Percentiles rank a stretch among this genome's conserved stretches.
phyloP scores from a whole-genome alignment of 768 basidiomycete genomes.

The Calocybe cyanea region DNA sequence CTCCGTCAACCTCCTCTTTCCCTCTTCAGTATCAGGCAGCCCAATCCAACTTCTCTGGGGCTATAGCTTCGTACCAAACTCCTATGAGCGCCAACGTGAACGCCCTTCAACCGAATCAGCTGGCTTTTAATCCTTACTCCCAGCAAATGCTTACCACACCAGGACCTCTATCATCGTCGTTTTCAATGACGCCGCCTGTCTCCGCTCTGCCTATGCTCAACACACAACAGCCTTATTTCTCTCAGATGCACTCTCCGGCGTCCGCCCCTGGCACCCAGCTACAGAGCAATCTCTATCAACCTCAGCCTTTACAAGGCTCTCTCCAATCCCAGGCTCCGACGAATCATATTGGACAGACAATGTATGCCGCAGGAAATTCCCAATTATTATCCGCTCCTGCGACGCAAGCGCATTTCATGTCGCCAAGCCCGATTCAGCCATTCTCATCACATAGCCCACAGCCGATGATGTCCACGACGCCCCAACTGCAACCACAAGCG shows the following conservation, averaged over 20 bases:
- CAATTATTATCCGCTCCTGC: conserved; percentile 25
- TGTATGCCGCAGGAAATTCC: conserved; percentile 9
- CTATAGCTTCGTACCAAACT: conserved; percentile 16
- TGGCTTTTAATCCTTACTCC: conserved; percentile 25
- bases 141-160: conserved; percentile 13
- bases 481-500: conserved; percentile 17
- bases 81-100: conserved; percentile 23
- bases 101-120: conserved; percentile 22
- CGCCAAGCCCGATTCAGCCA: conserved; percentile 31
- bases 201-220: conserved; percentile 4
- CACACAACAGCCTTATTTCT: conserved; percentile 17
- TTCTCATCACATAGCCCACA: conserved; percentile 34
- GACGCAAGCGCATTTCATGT: conserved; percentile 26
- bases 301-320: conserved; percentile 20
- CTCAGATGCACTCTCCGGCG: conserved; percentile 18
- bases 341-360: conserved; percentile 5
- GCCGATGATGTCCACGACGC: conserved; percentile 15
- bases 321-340: conserved; percentile 21
- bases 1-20: conserved; percentile 43
- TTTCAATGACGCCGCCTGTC: not conserved
- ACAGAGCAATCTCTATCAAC: conserved; percentile 18
- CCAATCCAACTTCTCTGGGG: conserved; percentile 9
- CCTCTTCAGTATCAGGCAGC: conserved; percentile 42
- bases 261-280: conserved; percentile 13
- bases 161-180: not conserved